Percentiles rank a stretch among this genome's conserved stretches.
Conservation (phyloP, 441 rosid genomes). For the Erodium moschatum region DNA sequence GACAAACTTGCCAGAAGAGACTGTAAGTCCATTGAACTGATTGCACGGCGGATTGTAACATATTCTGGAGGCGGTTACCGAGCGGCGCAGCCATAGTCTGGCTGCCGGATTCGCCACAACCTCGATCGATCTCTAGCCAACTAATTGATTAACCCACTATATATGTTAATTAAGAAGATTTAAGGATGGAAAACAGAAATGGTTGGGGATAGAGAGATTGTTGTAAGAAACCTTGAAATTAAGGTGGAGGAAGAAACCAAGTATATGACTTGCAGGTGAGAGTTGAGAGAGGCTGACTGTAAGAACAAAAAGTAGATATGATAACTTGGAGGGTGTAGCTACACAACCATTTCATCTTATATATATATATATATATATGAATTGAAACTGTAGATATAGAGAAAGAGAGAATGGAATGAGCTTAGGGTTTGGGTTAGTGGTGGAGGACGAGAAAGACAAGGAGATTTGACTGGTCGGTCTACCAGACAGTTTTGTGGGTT, state of each 20-base stretch:
- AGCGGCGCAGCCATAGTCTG: conserved; percentile 37
- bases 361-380: too few relatives aligned
- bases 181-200: too few relatives aligned
- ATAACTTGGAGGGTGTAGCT: background rate
- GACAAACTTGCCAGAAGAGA: conserved; percentile 84
- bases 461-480: conserved; percentile 46
- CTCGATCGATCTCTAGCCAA: too few relatives aligned
- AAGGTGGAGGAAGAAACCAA: background rate
- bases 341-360: too few relatives aligned
- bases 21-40: conserved; percentile 90
- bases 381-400: too few relatives aligned
- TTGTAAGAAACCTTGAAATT: too few relatives aligned
- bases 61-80: conserved; percentile 46
- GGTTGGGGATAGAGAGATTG: background rate
- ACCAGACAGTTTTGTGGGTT: conserved; percentile 24
- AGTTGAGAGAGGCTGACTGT: background rate
- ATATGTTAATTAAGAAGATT: too few relatives aligned
- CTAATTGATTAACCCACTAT: too few relatives aligned
- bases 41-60: conserved; percentile 77
- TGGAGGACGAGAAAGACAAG: background rate
- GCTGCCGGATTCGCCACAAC: background rate
- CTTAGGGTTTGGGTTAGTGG: conserved; percentile 19
- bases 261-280: background rate
- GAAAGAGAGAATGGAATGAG: background rate
- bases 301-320: background rate